These are phyloP conservation scores for Thymus quinquecostatus DNA, from an alignment of 257 asterid species.

Conservation along the genomic window DNA sequence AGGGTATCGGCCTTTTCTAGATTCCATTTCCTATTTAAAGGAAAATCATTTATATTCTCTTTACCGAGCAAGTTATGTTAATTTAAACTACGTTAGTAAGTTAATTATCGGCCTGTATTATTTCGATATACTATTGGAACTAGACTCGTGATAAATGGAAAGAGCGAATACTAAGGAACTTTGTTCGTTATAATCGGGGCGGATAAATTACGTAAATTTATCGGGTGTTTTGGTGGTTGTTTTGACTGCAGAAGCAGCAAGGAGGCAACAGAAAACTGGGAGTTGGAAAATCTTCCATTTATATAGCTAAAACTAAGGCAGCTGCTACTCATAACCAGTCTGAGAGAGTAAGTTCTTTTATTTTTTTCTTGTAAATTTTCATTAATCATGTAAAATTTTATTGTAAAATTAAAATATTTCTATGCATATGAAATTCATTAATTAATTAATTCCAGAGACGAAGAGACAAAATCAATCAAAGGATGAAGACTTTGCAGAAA, in stretches of 20 bases:
- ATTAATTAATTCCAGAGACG: constrained; percentile 54
- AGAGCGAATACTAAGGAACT: too few relatives aligned
- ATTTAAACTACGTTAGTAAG: too few relatives aligned
- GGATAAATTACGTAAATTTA: background rate
- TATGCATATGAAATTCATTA: background rate
- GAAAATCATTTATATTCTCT: background rate
- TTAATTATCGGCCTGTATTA: too few relatives aligned
- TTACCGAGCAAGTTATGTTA: too few relatives aligned
- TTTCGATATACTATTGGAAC: too few relatives aligned
- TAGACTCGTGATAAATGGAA: too few relatives aligned
- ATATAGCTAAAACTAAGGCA: constrained; percentile 69
- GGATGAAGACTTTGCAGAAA: constrained; percentile 92
- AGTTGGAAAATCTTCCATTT: constrained; percentile 50
- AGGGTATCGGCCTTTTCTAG: too few relatives aligned
- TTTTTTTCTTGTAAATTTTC: background rate
- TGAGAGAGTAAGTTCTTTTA: constrained; percentile 66
- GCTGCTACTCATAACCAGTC: constrained; percentile 96
- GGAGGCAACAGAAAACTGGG: constrained; percentile 45
- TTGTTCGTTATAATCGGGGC: too few relatives aligned
- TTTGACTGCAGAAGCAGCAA: constrained; percentile 49
- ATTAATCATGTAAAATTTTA: background rate
- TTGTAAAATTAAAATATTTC: too few relatives aligned
- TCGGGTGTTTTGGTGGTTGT: background rate
- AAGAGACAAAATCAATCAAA: constrained; percentile 91
- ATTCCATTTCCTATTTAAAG: too few relatives aligned